Conservation (phyloP, 352 stramenopile genomes). For the Pythium sp. region DNA sequence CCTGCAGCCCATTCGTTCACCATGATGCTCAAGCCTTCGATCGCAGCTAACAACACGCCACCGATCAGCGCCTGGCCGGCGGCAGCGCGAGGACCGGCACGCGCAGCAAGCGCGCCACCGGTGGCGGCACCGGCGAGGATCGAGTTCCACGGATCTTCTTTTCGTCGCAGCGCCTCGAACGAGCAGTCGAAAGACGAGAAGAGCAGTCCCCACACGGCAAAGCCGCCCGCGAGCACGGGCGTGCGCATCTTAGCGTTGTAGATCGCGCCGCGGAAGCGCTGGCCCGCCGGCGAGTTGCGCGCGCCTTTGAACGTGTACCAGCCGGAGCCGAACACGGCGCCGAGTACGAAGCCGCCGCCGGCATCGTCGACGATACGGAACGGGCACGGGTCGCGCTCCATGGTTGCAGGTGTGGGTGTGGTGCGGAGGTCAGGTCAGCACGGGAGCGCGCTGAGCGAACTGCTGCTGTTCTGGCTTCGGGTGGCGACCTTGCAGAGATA, state of each 20-base stretch:
- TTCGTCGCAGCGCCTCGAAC: slow-evolving; percentile 95
- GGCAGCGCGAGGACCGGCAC: slow-evolving; percentile 92
- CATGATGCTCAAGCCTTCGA: slow-evolving; percentile 98
- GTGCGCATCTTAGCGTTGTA: slow-evolving; percentile 94
- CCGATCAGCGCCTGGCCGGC: slow-evolving; percentile 93
- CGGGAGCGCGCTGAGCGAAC: not conserved
- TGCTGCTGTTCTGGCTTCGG: not conserved
- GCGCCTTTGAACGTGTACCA: slow-evolving; percentile 97
- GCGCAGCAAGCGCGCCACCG: slow-evolving; percentile 93
- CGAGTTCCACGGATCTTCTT: slow-evolving; percentile 99
- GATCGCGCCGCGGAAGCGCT: slow-evolving; percentile 88
- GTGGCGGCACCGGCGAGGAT: slow-evolving; percentile 97
- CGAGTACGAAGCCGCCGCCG: slow-evolving; percentile 96
- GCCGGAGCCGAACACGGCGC: slow-evolving; percentile 92
- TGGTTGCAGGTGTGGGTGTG: slow-evolving; percentile 16
- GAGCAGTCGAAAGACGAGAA: slow-evolving; percentile 98
- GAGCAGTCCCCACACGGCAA: slow-evolving; percentile 96
- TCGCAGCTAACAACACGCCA: slow-evolving; percentile 94
- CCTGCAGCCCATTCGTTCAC: slow-evolving; percentile 84
- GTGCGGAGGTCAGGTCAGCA: not conserved
- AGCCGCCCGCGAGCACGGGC: slow-evolving; percentile 91
- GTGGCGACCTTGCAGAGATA: not conserved
- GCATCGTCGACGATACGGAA: slow-evolving; percentile 99
- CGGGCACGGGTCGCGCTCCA: slow-evolving; percentile 96
- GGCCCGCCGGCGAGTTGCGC: slow-evolving; percentile 91